Conservation (phyloP, 2,329 filamentous ascomycete species). For the Capronia americana region DNA sequence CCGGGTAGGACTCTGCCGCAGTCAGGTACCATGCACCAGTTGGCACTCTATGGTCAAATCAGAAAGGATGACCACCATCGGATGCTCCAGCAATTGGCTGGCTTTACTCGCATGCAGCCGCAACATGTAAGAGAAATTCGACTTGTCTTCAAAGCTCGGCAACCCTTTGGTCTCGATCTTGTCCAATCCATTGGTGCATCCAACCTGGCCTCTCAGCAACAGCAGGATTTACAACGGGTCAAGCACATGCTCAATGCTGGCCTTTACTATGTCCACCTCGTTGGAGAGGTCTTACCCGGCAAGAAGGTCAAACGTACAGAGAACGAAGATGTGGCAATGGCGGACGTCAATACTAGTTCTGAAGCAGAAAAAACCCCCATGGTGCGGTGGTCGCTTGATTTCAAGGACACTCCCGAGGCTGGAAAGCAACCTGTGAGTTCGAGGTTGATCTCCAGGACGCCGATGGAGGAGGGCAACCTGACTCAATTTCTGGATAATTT, state of each 20-base stretch:
- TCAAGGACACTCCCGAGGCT: conserved; percentile 57
- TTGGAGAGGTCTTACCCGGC: conserved; percentile 48
- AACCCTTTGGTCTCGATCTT: conserved; percentile 52
- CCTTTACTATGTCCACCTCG: conserved; percentile 61
- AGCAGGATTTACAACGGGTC: conserved; percentile 52
- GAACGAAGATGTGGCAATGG: conserved; percentile 24
- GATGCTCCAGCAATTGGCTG: conserved; percentile 66
- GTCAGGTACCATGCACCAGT: conserved; percentile 63
- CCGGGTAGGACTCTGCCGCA: background rate
- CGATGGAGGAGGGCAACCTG: conserved; percentile 58
- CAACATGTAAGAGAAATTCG: conserved; percentile 60
- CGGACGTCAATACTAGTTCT: conserved; percentile 19
- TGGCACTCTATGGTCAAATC: conserved; percentile 66
- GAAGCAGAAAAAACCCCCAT: conserved; percentile 8
- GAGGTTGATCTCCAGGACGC: conserved; percentile 57
- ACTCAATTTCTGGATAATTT: conserved; percentile 58
- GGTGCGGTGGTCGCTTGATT: conserved; percentile 52
- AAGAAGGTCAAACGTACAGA: conserved; percentile 7
- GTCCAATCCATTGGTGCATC: conserved; percentile 48
- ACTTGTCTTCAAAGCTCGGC: conserved; percentile 64
- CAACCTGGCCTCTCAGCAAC: conserved; percentile 52
- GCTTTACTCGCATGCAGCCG: conserved; percentile 67
- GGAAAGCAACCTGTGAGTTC: conserved; percentile 61
- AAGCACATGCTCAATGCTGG: conserved; percentile 58
- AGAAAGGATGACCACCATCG: conserved; percentile 63